phyloP scores from a whole-genome alignment of 768 basidiomycete species.

The Scleroderma citrinum region DNA sequence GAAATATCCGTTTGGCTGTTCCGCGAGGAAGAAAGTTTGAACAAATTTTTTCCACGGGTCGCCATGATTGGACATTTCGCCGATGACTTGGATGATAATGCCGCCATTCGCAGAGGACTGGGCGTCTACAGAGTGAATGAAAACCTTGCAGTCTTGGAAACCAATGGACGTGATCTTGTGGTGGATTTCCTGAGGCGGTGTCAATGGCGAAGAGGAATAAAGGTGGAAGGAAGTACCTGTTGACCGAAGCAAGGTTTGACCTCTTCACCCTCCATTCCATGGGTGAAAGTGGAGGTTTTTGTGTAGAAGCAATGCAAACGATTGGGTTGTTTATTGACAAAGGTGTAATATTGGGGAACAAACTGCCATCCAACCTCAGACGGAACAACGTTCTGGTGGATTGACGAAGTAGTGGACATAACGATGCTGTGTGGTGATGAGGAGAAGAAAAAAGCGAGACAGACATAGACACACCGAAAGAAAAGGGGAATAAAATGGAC shows the following conservation, averaged over 20 bases:
- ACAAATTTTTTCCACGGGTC: conserved; percentile 98
- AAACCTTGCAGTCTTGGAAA: conserved; percentile 97
- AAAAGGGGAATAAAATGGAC: conserved; percentile 30
- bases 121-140: conserved; percentile 97
- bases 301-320: conserved; percentile 99
- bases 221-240: conserved; percentile 52
- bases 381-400: conserved; percentile 68
- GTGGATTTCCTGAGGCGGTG: conserved; percentile 78
- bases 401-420: conserved; percentile 34
- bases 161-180: conserved; percentile 91
- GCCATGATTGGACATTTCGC: conserved; percentile 93
- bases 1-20: conserved; percentile 98
- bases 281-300: conserved; percentile 94
- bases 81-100: conserved; percentile 98
- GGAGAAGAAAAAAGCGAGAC: conserved; percentile 2
- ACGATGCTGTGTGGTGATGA: conserved; percentile 20
- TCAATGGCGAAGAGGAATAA: conserved; percentile 4
- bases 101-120: conserved; percentile 93
- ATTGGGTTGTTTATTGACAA: conserved; percentile 95
- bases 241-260: conserved; percentile 85
- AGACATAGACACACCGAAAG: conserved; percentile 13
- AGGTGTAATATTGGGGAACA: conserved; percentile 98
- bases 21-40: conserved; percentile 99
- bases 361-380: conserved; percentile 99
- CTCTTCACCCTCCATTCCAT: conserved; percentile 97